Conservation (phyloP, 2,329 filamentous ascomycete genomes). For the Cladobotryum mycophilum region DNA sequence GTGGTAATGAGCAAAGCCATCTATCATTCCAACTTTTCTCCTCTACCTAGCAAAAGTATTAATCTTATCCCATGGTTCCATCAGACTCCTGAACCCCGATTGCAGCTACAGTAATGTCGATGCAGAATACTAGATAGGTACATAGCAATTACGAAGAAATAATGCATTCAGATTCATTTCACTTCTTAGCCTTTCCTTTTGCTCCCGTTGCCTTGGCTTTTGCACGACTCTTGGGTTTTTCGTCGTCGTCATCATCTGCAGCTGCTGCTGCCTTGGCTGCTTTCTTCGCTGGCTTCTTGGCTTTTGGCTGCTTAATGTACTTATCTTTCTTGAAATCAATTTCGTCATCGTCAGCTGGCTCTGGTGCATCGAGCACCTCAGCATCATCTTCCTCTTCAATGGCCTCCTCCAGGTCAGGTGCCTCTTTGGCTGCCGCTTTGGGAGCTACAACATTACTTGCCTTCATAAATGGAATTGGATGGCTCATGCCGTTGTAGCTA, state of each 20-base stretch:
- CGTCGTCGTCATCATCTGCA: slow-evolving; percentile 44
- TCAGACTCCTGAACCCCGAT: not conserved
- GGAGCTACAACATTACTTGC: slow-evolving; percentile 69
- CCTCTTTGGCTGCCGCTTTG: slow-evolving; percentile 65
- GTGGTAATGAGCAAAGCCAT: too few species aligned
- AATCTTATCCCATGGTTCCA: not conserved
- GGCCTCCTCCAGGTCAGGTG: slow-evolving; percentile 91
- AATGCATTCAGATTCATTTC: not conserved
- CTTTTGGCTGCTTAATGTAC: slow-evolving; percentile 88
- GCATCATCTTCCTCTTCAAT: slow-evolving; percentile 84
- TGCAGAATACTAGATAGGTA: not conserved
- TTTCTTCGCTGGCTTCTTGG: slow-evolving; percentile 46
- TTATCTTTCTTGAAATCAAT: slow-evolving; percentile 90
- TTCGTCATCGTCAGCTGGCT: slow-evolving; percentile 67
- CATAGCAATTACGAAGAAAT: too few species aligned
- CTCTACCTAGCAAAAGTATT: not conserved
- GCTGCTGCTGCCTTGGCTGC: slow-evolving; percentile 40
- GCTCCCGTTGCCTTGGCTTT: slow-evolving; percentile 34
- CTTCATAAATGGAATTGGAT: slow-evolving; percentile 95
- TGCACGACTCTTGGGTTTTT: slow-evolving; percentile 44
- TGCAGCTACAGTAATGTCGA: not conserved
- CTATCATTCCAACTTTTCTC: not conserved
- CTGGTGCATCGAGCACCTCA: slow-evolving; percentile 50
- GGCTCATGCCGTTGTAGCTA: slow-evolving; percentile 79
- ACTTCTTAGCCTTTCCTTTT: slow-evolving; percentile 46